Evolutionary conservation across 257 asterid genomes (phyloP).

Genomic region (Jasminum sambac): DNA sequence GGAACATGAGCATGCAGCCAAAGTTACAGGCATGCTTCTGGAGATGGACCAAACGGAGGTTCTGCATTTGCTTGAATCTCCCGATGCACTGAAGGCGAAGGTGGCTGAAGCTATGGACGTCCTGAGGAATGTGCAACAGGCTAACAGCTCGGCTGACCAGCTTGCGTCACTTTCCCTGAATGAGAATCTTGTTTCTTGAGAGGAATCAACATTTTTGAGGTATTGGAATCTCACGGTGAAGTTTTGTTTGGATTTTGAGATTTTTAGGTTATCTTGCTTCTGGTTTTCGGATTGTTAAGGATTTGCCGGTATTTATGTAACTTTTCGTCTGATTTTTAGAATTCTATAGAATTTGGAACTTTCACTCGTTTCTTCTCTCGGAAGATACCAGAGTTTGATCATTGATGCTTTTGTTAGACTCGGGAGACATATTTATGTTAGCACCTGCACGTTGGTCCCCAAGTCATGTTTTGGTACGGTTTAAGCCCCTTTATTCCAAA

Average conservation of each 20-base stretch:
- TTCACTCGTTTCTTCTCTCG: too few relatives aligned
- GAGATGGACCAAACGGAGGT: conserved; percentile 7
- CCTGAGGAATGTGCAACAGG: conserved; percentile 3
- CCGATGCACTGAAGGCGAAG: conserved; percentile 2
- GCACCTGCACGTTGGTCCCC: too few relatives aligned
- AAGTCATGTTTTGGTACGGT: too few relatives aligned
- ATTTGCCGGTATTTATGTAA: background rate
- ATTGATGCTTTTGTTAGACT: too few relatives aligned
- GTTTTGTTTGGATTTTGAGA: background rate
- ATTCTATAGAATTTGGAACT: background rate
- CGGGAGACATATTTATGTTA: too few relatives aligned
- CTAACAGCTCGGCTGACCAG: background rate
- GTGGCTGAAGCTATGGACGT: conserved; percentile 8
- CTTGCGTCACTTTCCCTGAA: background rate
- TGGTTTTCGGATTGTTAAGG: background rate
- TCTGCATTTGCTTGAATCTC: conserved; percentile 1
- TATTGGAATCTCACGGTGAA: background rate
- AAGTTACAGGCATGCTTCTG: conserved; percentile 4
- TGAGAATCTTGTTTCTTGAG: background rate
- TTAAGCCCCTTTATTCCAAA: too few relatives aligned
- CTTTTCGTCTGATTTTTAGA: background rate
- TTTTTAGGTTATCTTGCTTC: background rate
- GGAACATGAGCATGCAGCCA: background rate
- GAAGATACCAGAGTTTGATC: too few relatives aligned
- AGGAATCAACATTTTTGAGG: conserved; percentile 1